These are phyloP conservation scores for Cladosporium halotolerans DNA, from an alignment of 2,329 filamentous ascomycete genomes.

Conservation along the genomic window DNA sequence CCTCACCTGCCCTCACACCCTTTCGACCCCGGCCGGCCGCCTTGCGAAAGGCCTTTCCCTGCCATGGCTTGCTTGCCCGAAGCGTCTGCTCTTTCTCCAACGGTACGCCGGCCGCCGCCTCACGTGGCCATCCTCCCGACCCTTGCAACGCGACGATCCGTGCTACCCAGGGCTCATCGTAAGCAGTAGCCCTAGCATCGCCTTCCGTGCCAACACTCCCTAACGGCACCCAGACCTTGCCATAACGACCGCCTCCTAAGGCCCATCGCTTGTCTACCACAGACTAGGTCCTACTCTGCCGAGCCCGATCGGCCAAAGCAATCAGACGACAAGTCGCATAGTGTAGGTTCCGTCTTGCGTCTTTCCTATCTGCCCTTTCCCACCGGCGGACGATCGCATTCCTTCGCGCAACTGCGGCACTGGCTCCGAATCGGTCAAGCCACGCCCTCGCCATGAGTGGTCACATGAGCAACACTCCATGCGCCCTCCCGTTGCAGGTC, in stretches of 20 bases:
- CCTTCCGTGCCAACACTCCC: neutral
- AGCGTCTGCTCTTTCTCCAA: too few relatives aligned
- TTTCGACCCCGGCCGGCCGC: too few relatives aligned
- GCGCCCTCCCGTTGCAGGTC: neutral
- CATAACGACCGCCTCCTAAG: slow-evolving; percentile 3
- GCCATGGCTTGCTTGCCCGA: too few relatives aligned
- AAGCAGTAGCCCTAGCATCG: neutral
- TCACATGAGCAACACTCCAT: slow-evolving; percentile 5
- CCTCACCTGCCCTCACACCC: too few relatives aligned
- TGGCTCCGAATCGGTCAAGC: neutral
- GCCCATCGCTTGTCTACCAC: neutral
- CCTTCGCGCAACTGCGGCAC: neutral
- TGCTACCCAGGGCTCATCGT: neutral
- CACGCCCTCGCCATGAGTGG: neutral
- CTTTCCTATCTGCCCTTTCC: neutral
- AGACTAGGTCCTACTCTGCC: slow-evolving; percentile 6
- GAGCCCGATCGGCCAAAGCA: slow-evolving; percentile 1
- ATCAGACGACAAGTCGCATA: neutral
- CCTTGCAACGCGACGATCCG: neutral
- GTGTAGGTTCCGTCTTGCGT: slow-evolving; percentile 1
- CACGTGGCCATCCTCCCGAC: neutral
- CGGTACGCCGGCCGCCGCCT: neutral
- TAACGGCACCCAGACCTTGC: neutral
- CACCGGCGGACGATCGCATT: neutral
- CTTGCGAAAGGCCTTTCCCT: too few relatives aligned